Evolutionary conservation across 2,329 filamentous ascomycete species (phyloP), one percentile per base, ranked within the genome.

Genomic region (Pestalotiopsis sp.): DNA sequence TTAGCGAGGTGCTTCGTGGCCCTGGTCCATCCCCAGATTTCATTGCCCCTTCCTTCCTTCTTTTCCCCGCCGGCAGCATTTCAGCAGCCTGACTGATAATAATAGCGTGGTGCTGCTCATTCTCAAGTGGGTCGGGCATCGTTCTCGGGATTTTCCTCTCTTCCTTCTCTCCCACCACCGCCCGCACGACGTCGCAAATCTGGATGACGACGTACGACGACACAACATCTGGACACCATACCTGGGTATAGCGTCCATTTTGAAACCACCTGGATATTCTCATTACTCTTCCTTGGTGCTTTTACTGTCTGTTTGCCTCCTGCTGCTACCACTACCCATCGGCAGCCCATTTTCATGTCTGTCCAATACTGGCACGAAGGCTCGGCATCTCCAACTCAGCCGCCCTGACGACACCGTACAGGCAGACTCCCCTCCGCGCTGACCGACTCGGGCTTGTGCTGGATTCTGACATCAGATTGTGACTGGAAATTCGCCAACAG

Each of bases 311-410:
- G 45, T 52, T 20, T 52, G 45, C 5, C 45, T 52, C 17, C 45
- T 52, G 45, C n/a, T 36, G 31, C 31, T 36, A 36, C 31, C 31
- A 36, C 31, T 36, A 9, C 9, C 31, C 45, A 9, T 52, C 45
- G 45, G n/a, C 23, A 14, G 57, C 57, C 31, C 57, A 27, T 59
- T 59, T 59, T 59, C 57, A 59, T 59, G 57, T 59, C 23, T 59
- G 27, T 59, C 27, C 57, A 59, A 27, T 23, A 59, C 23, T 59
- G 57, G 57, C 57, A 59, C 57, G 57, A 59, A 59, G 57, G 57
- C 57, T 59, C 27, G 57, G 57, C 57, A 59, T 59, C 23, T 59
- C 27, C 45, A 52, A 52, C 57, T 59, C 57, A 59, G 14, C 57
- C 57, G 57, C 57, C 57, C 27, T 59, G 57, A 59, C 57, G 20